Evolutionary conservation across 495 filamentous ascomycete species (phyloP), one percentile per base, ranked within the genome.

Genomic region (Annulohypoxylon moriforme): DNA sequence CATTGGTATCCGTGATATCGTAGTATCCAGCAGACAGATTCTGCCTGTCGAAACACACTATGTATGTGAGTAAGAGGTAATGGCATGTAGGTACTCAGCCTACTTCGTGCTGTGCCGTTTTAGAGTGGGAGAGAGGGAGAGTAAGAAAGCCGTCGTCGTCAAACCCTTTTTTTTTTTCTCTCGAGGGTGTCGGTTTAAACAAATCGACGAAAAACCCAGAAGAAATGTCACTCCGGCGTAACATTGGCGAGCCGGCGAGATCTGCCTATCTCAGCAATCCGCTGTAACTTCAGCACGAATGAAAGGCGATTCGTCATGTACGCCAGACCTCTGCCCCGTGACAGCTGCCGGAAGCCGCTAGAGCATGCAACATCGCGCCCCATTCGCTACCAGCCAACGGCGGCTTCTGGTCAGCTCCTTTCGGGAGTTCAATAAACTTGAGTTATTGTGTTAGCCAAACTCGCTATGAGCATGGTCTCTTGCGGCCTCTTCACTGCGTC

Each of bases 281-380:
- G 66, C 66, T 69, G 71, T 58, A 65, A 69, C 70, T 68, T 65
- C 59, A 38, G 55, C 65, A 62, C 65, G 70, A 69, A 61, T 16
- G 27, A 22, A 24, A 20, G 16, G 65, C 53, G 68, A 68, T 69
- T 69, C 73, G 72, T 68, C 65, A 66, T 69, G 58, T 69, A 34
- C 29, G 53, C 68, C 58, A 68, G 53, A 27, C 58, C 63, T 50
- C 60, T 53, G 56, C 68, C 63, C 67, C 69, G 68, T 73, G 75
- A 76, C 71, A 76, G 75, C 73, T 75, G 75, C 67, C 73, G 73
- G 68, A 72, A 68, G 65, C 75, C 70, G 73, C 55, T 66, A 52
- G 68, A 67, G 74, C 33, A 70, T 74, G 73, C 64, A 57, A 76
- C 73, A 67, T 69, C 46, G 47, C 50, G 61, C 64, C 67, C 62